Evolutionary conservation across 257 asterid species (phyloP), one percentile per base, ranked within the genome.

Genomic region (Forsythia suspensa): DNA sequence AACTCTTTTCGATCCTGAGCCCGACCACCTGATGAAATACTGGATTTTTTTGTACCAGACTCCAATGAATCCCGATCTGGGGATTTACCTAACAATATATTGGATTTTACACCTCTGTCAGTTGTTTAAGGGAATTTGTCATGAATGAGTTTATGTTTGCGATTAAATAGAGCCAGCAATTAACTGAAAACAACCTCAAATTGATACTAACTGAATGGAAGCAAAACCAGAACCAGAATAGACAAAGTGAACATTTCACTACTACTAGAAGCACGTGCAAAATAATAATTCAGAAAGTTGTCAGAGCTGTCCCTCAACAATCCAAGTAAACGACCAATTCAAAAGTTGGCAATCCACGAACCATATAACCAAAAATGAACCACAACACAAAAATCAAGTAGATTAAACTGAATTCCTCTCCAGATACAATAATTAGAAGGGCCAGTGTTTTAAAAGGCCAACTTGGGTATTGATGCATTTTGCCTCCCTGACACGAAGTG

Each of bases 1-100:
- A 96, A 94, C 83, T 92, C 97, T 85, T 87, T 92, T 59, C 92
- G 84, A 69, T 91, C 97, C 8, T 85, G 97, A 77, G 86, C 72
- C 80, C 87, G 82, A 69, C 96, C 89, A 65, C 97, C 92, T 13
- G 95, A 86, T 66, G 99, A 91, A 57, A 87, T 76, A 86, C 93
- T 89, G 72, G 97, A 94, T 70, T 86, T 91, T 85, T 85, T 92
- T 41, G 94, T 82, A 46, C 90, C 96, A 83, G 99, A 91, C 52
- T 87, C 96, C 55, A 85, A 83, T 39, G 98, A 95, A 80, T 90
- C 94, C 70, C 80, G 87, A 70, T 89, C 97, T 8, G 99, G 88
- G 83, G 97, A 92, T 73, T 82, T 82, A 83, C 96, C 96, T 94
- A 84, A 55, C 69, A 77, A 69, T 44, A 55, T n/a, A 46, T 74